These are phyloP conservation scores for Leccinum solheimii DNA, from an alignment of 1,284 basidiomycete genomes.

Conservation along the genomic window DNA sequence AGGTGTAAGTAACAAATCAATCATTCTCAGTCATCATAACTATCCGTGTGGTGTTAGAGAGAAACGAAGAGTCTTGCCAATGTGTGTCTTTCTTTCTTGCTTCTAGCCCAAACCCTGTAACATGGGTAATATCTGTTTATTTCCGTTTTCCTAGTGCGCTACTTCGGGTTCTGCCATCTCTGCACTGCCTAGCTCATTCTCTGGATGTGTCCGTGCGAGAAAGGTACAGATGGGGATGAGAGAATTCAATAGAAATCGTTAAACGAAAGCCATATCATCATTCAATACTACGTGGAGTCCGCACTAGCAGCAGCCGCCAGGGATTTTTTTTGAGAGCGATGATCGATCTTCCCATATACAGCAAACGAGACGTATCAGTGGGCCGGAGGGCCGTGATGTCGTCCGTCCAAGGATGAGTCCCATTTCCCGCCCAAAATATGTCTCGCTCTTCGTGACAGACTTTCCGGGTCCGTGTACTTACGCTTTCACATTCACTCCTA, in stretches of 20 bases:
- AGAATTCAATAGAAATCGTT: too few species aligned
- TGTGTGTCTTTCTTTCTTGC: background rate
- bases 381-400: background rate
- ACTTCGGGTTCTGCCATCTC: background rate
- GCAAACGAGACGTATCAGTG: background rate
- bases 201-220: background rate
- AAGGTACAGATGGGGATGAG: background rate
- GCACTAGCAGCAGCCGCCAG: background rate
- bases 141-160: background rate
- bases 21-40: background rate
- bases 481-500: slow-evolving; percentile 1
- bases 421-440: background rate
- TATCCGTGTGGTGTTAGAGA: background rate
- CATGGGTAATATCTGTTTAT: too few species aligned
- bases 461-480: slow-evolving; percentile 1
- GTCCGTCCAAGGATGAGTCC: background rate
- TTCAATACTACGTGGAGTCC: background rate
- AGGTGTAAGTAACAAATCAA: background rate
- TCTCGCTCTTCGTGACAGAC: background rate
- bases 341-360: background rate
- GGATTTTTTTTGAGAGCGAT: background rate
- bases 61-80: background rate
- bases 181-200: too few species aligned
- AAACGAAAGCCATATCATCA: background rate
- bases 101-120: background rate